phyloP scores from a whole-genome alignment of 106 monocot species.

The Apostasia ramifera region DNA sequence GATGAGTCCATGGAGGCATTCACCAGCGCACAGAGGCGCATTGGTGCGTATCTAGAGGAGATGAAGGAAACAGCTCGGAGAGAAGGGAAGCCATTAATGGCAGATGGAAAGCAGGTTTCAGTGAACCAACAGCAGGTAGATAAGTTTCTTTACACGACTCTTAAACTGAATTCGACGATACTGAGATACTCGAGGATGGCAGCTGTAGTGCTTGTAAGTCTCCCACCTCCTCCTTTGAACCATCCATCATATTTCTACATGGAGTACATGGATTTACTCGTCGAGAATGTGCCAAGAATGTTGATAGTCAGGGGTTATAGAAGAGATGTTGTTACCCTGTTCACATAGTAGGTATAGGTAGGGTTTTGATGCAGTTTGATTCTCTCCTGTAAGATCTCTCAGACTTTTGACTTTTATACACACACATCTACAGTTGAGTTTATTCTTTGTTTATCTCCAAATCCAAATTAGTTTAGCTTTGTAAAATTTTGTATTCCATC shows the following conservation, averaged over 20 bases:
- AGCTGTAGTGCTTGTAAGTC: slow-evolving; percentile 89
- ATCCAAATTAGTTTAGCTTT: no score
- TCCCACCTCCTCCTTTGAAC: slow-evolving; percentile 77
- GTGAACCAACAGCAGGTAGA: slow-evolving; percentile 86
- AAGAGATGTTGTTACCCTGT: slow-evolving; percentile 94
- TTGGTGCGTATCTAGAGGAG: slow-evolving; percentile 57
- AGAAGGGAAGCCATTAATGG: slow-evolving; percentile 69
- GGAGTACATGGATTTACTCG: slow-evolving; percentile 98
- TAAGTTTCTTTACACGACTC: slow-evolving; percentile 89
- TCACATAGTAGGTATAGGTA: slow-evolving; percentile 34
- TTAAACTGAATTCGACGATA: slow-evolving; percentile 85
- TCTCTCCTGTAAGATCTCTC: no score
- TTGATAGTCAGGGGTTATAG: slow-evolving; percentile 90
- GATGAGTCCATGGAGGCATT: slow-evolving; percentile 77
- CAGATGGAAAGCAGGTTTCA: slow-evolving; percentile 59
- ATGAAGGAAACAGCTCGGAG: slow-evolving; percentile 50
- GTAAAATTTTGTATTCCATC: no score
- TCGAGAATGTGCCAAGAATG: slow-evolving; percentile 89
- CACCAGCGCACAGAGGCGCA: slow-evolving; percentile 50
- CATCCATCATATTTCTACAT: slow-evolving; percentile 91
- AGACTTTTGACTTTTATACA: no score
- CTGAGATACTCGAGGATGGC: slow-evolving; percentile 92
- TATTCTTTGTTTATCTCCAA: no score
- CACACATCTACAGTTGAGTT: no score
- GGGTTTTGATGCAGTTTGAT: no score